A percentile compares a stretch with the other conserved stretches of the same genome.
These are phyloP conservation scores for Candida coleopterorum DNA, from an alignment of 805 yeast species.

Conservation along the genomic window DNA sequence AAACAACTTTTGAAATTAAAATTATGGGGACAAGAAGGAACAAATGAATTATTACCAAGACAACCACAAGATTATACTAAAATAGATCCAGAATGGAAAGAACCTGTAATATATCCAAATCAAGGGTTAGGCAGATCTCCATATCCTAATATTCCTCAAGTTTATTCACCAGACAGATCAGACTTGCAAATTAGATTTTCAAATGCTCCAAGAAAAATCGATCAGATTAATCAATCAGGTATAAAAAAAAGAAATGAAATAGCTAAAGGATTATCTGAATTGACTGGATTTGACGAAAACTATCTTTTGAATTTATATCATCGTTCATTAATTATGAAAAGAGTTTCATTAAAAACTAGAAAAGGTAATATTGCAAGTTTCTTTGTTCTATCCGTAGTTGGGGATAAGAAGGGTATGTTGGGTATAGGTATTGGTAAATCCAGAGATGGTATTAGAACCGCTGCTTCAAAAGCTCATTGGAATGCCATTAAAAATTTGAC, in stretches of 20 bases:
- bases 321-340: conserved; percentile 66
- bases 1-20: conserved; percentile 44
- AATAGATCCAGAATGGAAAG: conserved; percentile 75
- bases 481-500: conserved; percentile 83
- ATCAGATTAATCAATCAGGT: conserved; percentile 10
- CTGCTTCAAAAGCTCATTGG: conserved; percentile 85
- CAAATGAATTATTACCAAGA: conserved; percentile 45
- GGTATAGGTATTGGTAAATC: conserved; percentile 96
- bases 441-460: conserved; percentile 66
- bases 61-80: conserved; percentile 62
- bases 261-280: conserved; percentile 51
- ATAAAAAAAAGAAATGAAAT: conserved; percentile 24
- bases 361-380: conserved; percentile 84
- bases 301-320: conserved; percentile 59
- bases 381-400: conserved; percentile 84
- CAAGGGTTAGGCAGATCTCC: conserved; percentile 48
- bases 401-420: conserved; percentile 88
- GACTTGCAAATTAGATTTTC: conserved; percentile 35
- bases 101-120: conserved; percentile 46
- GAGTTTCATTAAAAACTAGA: conserved; percentile 86
- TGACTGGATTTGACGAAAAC: conserved; percentile 62
- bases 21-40: conserved; percentile 25
- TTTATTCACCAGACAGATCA: conserved; percentile 48
- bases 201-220: conserved; percentile 12
- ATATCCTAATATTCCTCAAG: conserved; percentile 52